Evolutionary conservation across 106 monocot species (phyloP).

Genomic region (Dioscorea zingiberensis): DNA sequence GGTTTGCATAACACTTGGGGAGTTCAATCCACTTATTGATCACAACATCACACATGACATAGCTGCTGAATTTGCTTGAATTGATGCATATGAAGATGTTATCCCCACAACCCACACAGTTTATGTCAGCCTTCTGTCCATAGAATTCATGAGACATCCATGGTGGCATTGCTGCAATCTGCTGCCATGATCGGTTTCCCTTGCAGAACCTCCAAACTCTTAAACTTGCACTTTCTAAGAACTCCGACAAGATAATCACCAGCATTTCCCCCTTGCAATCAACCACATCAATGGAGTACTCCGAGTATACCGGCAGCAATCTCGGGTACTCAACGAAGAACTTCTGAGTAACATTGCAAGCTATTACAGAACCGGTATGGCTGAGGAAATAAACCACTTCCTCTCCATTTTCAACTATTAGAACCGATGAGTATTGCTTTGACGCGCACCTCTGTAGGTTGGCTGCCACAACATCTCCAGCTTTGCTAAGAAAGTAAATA

Average conservation of each 20-base stretch:
- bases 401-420: conserved; percentile 31
- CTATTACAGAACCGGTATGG: conserved; percentile 51
- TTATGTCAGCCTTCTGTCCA: conserved; percentile 64
- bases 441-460: conserved; percentile 76
- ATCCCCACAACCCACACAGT: conserved; percentile 65
- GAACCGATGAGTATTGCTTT: conserved; percentile 71
- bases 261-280: conserved; percentile 50
- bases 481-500: conserved; percentile 78
- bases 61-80: conserved; percentile 45
- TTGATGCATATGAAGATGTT: conserved; percentile 53
- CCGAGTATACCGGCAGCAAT: conserved; percentile 51
- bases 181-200: conserved; percentile 41
- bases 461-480: conserved; percentile 74
- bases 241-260: conserved; percentile 59
- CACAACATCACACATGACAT: conserved; percentile 40
- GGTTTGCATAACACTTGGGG: conserved; percentile 50
- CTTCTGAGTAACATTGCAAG: conserved; percentile 39
- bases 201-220: conserved; percentile 61
- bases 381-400: conserved; percentile 60
- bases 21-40: conserved; percentile 58
- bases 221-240: conserved; percentile 64
- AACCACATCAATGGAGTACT: conserved; percentile 72
- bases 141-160: conserved; percentile 71
- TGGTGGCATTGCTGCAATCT: conserved; percentile 74
- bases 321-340: conserved; percentile 42